Base-by-base conservation (phyloP, 306 rosid species). In the Cucurbita pepo region DNA sequence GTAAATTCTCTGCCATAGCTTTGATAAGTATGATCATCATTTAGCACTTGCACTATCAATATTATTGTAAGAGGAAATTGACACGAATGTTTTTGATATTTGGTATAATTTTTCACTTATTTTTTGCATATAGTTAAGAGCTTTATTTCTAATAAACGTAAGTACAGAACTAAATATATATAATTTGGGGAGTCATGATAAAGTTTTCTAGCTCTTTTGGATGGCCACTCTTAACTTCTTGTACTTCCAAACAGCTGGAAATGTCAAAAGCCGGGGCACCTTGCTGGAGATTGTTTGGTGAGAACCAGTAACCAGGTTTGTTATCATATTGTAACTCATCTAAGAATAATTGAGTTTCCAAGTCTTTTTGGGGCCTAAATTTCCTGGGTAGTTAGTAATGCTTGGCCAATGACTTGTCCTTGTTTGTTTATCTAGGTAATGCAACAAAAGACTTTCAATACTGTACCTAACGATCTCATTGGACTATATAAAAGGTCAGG, bases 231-330 rank as follows among this genome's bases (percentile, higher is more conserved):
- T 21, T 71, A n/a, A 48, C 70, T 18, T 55, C 40, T 70, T 83
- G 67, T 52, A 47, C 52, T 77, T 77, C 51, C 67, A 36, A 67
- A 79, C 80, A 91, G 97, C 84, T 91, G 94, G 96, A 91, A 85
- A 83, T 91, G 97, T 76, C 85, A 78, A 61, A 82, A 82, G 81
- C 97, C 96, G 57, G 96, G 96, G 64, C 97, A 91, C 83, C 86
- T 91, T 63, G 91, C 97, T 60, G 91, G 85, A 82, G 96, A 91
- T 81, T 91, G 97, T 91, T 61, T 80, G 73, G 90, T 80, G 69
- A 77, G 60, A 71, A 83, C 77, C 65, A 61, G 77, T 79, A 83
- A 61, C 79, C 79, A 84, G 87, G 88, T 87, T 82, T 53, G 36
- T 48, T 64, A 75, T 66, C 62, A 74, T 69, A 62, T 66, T 66